Conservation (phyloP, 192 early-diverging fungal genomes). For the Mortierella antarctica region DNA sequence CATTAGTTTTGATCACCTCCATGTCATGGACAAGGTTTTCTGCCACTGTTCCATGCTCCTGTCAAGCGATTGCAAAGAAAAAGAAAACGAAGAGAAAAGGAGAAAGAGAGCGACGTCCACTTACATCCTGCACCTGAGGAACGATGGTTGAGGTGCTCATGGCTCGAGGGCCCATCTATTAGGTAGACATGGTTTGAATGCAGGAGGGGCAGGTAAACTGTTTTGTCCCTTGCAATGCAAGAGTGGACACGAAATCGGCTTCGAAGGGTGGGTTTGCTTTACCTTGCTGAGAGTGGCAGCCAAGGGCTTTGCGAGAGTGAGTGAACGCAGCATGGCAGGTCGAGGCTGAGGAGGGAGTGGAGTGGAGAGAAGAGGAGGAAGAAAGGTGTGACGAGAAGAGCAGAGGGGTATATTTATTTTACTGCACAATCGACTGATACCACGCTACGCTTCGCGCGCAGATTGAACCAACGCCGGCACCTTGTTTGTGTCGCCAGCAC, state of each 20-base stretch:
- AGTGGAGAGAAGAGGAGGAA: conserved; percentile 1
- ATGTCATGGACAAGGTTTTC: too few relatives aligned
- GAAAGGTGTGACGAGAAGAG: background rate
- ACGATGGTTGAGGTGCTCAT: conserved; percentile 36
- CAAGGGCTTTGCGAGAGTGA: conserved; percentile 31
- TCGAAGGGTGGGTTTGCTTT: background rate
- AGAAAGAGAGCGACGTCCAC: background rate
- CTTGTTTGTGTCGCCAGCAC: too few relatives aligned
- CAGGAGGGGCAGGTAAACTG: background rate
- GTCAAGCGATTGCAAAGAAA: background rate
- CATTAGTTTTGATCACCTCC: too few relatives aligned
- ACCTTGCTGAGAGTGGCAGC: conserved; percentile 35
- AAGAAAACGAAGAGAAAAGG: background rate
- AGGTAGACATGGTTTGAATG: background rate
- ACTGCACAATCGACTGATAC: too few relatives aligned
- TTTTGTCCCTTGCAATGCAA: background rate
- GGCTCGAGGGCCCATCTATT: conserved; percentile 37
- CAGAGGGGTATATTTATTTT: background rate
- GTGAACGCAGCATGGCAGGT: conserved; percentile 26
- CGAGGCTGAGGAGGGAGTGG: conserved; percentile 2
- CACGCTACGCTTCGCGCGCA: too few relatives aligned
- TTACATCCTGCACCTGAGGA: conserved; percentile 37
- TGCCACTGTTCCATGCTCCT: too few relatives aligned
- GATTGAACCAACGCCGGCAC: too few relatives aligned
- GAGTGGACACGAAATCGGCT: background rate